Evolutionary conservation across 2,329 filamentous ascomycete genomes (phyloP).

Genomic region (Beauveria sp.): DNA sequence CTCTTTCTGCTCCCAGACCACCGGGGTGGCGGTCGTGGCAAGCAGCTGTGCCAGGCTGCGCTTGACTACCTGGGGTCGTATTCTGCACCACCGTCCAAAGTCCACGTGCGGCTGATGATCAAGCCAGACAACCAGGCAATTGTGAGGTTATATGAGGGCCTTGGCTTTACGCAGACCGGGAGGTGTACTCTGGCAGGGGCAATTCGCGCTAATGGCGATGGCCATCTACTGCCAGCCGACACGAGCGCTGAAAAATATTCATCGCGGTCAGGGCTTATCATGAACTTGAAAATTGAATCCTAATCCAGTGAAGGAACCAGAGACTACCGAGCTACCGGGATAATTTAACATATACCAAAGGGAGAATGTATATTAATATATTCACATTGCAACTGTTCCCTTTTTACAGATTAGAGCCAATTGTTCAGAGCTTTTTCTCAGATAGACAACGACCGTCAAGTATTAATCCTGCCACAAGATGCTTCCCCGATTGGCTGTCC

Average conservation of each 20-base stretch:
- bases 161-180: neutral
- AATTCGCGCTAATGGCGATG: neutral
- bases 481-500: too few relatives aligned
- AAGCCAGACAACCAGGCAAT: neutral
- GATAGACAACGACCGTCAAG: too few relatives aligned
- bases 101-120: neutral
- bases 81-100: neutral
- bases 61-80: slow-evolving; percentile 10
- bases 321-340: too few relatives aligned
- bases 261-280: neutral
- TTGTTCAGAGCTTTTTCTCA: too few relatives aligned
- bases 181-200: neutral
- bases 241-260: neutral
- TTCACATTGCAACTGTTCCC: too few relatives aligned
- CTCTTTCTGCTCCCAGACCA: slow-evolving; percentile 13
- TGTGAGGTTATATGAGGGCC: neutral
- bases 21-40: slow-evolving; percentile 11
- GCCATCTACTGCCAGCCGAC: neutral
- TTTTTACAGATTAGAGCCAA: too few relatives aligned
- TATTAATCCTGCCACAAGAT: too few relatives aligned
- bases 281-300: neutral
- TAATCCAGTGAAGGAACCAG: too few relatives aligned
- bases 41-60: slow-evolving; percentile 9
- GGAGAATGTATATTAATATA: too few relatives aligned
- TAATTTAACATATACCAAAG: too few relatives aligned